Conservation (phyloP, 331 rosid species). For the Arachis monticola region DNA sequence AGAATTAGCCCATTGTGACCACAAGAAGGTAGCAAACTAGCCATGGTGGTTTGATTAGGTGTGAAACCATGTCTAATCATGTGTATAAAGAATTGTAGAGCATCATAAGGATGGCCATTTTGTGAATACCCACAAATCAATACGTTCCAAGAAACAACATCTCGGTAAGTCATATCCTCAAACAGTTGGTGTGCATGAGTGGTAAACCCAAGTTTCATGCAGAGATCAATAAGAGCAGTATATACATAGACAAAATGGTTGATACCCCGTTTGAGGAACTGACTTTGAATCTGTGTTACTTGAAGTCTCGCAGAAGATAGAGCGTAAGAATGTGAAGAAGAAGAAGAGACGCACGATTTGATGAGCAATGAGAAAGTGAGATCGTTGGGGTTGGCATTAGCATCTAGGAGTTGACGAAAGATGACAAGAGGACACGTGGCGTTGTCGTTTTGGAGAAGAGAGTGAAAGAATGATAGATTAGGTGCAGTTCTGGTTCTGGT, state of each 20-base stretch:
- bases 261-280: constrained; percentile 55
- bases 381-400: constrained; percentile 50
- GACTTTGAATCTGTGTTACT: constrained; percentile 66
- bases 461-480: constrained; percentile 53
- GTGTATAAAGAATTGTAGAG: constrained; percentile 53
- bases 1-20: constrained; percentile 48
- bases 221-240: constrained; percentile 62
- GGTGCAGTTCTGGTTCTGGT: background rate
- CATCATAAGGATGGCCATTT: constrained; percentile 55
- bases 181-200: constrained; percentile 57
- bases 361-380: constrained; percentile 70
- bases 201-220: constrained; percentile 57
- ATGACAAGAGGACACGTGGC: constrained; percentile 36
- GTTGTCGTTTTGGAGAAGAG: constrained; percentile 49
- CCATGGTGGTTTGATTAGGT: constrained; percentile 68
- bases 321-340: constrained; percentile 34
- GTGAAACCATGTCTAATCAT: constrained; percentile 62
- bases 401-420: constrained; percentile 56
- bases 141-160: constrained; percentile 78
- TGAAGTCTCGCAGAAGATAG: constrained; percentile 34
- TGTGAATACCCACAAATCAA: constrained; percentile 80
- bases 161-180: constrained; percentile 63
- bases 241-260: constrained; percentile 55
- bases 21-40: constrained; percentile 68
- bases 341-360: constrained; percentile 55